Evolutionary conservation across 805 yeast genomes (phyloP), one percentile per base, ranked within the genome.

Genomic region (Saturnispora serradocipensis): DNA sequence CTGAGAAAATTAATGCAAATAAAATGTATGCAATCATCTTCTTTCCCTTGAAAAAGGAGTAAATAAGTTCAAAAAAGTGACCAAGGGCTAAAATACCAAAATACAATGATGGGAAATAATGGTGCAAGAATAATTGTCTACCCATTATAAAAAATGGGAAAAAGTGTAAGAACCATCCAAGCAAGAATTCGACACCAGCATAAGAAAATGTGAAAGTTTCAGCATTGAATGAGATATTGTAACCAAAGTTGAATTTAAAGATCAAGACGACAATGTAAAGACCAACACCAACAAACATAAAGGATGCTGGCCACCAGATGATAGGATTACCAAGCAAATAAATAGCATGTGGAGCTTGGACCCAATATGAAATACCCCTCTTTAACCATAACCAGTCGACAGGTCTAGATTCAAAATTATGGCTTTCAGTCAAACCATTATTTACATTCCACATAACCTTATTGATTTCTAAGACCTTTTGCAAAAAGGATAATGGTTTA

Each of bases 41-140:
- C 56, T 71, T 76, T 45, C 66, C 69, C 34, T 55, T 62, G 50
- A 67, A 61, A 32, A 58, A 51, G 1, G 70, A 60, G 52, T 62
- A 55, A 30, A 65, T 20, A 28, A 67, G 56, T 55, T 69, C 69
- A 27, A 67, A 59, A 10, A 61, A 49, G 53, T 68, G 63, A 55
- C 70, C 68, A 54, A 69, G 49, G 52, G 69, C 59, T 55, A 71
- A 55, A n/a, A 68, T 61, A 13, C 64, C 72, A 68, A 93, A 93
- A 71, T 88, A 93, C 49, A 88, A 77, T 2, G 98, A 88, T 52
- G 97, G 97, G 58, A 93, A 71, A 67, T 91, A 91, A 68, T 90
- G 98, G 68, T 90, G 98, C 65, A 90, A 73, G 72, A 91, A 90
- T 69, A 90, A 69, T 71, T 90, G 97, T 71, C 98, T 82, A 24